Evolutionary conservation across 202 grass and related monocot genomes (phyloP).

Genomic region (Miscanthus sacchariflorus): DNA sequence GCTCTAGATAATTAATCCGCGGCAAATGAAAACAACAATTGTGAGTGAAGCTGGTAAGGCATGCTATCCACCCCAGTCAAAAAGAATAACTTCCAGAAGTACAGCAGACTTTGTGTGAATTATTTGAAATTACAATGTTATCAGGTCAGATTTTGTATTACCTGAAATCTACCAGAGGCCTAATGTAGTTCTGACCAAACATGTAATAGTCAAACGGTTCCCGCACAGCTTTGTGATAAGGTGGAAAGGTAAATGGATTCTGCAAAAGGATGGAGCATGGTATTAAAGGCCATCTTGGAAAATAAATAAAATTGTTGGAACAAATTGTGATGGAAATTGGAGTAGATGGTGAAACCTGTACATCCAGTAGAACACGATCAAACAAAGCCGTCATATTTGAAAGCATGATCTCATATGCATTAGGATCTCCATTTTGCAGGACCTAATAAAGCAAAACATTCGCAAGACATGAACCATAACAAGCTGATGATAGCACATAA

Average conservation of each 20-base stretch:
- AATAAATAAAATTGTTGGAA: conserved; percentile 11
- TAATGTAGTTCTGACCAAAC: conserved; percentile 98
- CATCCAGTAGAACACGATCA: conserved; percentile 85
- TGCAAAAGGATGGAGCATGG: conserved; percentile 60
- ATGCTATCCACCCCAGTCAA: conserved; percentile 9
- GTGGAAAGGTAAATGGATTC: conserved; percentile 85
- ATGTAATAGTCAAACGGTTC: conserved; percentile 98
- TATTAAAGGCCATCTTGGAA: conserved; percentile 4
- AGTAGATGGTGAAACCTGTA: conserved; percentile 59
- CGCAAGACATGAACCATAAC: neutral
- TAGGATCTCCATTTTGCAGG: conserved; percentile 76
- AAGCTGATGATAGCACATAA: neutral
- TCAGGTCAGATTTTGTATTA: conserved; percentile 57
- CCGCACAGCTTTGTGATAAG: conserved; percentile 90
- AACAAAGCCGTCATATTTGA: conserved; percentile 82
- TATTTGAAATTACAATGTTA: conserved; percentile 21
- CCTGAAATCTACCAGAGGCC: conserved; percentile 87
- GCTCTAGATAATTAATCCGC: neutral
- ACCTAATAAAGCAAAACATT: conserved; percentile 55
- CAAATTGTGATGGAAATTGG: conserved; percentile 11
- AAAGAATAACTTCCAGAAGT: conserved; percentile 20
- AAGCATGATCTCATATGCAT: conserved; percentile 72
- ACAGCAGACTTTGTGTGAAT: conserved; percentile 10
- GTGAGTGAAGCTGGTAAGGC: conserved; percentile 1
- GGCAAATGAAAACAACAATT: neutral